phyloP scores from a whole-genome alignment of 345 rosid genomes.

The Alliaria petiolata region DNA sequence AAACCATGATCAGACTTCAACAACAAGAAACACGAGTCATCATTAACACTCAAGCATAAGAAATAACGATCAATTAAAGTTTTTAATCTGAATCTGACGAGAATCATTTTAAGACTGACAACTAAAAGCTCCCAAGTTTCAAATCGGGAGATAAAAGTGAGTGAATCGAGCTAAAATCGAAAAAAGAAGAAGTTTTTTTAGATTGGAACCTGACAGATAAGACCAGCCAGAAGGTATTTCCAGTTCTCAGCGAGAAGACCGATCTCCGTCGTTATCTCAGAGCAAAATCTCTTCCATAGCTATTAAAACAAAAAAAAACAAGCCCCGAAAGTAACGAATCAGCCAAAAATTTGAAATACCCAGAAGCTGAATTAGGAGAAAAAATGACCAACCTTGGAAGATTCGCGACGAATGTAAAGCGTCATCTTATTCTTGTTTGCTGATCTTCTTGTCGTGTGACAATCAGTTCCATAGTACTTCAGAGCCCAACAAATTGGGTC shows the following conservation, averaged over 20 bases:
- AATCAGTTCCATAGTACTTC: constrained; percentile 65
- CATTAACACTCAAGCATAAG: constrained; percentile 17
- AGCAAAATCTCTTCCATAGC: constrained; percentile 96
- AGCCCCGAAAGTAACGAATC: too few relatives aligned
- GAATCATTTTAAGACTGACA: neutral
- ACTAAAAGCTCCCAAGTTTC: neutral
- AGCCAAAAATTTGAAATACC: constrained; percentile 4
- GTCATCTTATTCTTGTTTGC: constrained; percentile 49
- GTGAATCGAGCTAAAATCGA: neutral
- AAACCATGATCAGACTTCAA: constrained; percentile 20
- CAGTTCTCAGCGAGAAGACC: constrained; percentile 81
- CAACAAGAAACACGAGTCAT: neutral
- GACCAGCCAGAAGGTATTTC: constrained; percentile 83
- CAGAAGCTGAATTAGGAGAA: constrained; percentile 5
- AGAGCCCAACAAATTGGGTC: constrained; percentile 45
- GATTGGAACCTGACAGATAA: constrained; percentile 72
- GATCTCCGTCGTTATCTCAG: constrained; percentile 79
- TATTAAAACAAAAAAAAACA: constrained; percentile 24
- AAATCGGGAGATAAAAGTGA: neutral
- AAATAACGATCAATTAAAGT: constrained; percentile 7
- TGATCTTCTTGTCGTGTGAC: constrained; percentile 36
- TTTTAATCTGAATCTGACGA: neutral
- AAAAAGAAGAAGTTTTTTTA: neutral
- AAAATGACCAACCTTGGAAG: constrained; percentile 60
- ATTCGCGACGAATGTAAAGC: constrained; percentile 93